Percentiles rank a stretch among this genome's conserved stretches.
Conservation (phyloP, 169 alveolate species). For the Theileria sp. region DNA sequence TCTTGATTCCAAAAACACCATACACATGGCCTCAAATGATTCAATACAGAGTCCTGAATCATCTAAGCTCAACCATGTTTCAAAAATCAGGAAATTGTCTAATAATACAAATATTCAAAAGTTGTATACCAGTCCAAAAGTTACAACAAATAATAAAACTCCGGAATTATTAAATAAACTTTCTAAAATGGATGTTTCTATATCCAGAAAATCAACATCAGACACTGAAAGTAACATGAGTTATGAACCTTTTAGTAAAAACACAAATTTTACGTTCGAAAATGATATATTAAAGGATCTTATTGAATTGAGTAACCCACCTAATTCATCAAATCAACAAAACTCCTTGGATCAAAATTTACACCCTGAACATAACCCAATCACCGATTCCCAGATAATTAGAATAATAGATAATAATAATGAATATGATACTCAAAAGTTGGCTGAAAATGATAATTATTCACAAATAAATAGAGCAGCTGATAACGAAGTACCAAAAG, state of each 20-base stretch:
- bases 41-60: background rate
- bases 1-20: background rate
- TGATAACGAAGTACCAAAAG: background rate
- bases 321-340: background rate
- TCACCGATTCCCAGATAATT: background rate
- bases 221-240: background rate
- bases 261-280: background rate
- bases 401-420: background rate
- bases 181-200: background rate
- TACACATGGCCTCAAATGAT: conserved; percentile 13
- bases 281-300: background rate
- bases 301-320: background rate
- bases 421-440: background rate
- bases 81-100: background rate
- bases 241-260: background rate
- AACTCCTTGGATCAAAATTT: background rate
- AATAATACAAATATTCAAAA: background rate
- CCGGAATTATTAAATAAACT: background rate
- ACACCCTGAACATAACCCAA: background rate
- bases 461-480: background rate
- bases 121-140: background rate
- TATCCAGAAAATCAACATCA: conserved; percentile 15
- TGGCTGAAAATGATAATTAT: background rate
- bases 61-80: conserved; percentile 9
- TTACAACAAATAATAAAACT: background rate